phyloP scores from a whole-genome alignment of 1,139 yeast species.

The Arxiozyma slooffiae region DNA sequence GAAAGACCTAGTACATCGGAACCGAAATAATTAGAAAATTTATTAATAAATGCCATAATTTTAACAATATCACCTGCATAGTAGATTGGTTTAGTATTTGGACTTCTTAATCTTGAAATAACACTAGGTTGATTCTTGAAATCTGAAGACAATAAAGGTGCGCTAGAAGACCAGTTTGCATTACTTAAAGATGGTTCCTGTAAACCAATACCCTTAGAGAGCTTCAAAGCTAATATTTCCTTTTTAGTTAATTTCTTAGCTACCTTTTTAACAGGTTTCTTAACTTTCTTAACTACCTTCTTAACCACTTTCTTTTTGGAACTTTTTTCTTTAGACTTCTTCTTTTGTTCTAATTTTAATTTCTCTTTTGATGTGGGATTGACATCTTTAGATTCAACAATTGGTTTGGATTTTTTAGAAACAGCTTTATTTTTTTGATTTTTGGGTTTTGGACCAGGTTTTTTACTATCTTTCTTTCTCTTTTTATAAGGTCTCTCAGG shows the following conservation, averaged over 20 bases:
- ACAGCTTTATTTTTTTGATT: not conserved
- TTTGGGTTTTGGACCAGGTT: slow-evolving; percentile 7
- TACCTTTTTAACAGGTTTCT: not conserved
- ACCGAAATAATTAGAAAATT: slow-evolving; percentile 34
- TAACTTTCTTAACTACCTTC: not conserved
- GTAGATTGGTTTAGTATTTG: slow-evolving; percentile 32
- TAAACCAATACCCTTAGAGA: slow-evolving; percentile 7
- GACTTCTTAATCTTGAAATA: slow-evolving; percentile 20
- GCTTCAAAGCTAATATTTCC: not conserved
- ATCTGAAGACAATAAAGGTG: slow-evolving; percentile 21
- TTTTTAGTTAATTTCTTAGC: slow-evolving; percentile 2
- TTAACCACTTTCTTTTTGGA: not conserved
- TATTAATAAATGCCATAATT: slow-evolving; percentile 38
- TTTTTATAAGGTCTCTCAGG: slow-evolving; percentile 11
- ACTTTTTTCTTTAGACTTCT: slow-evolving; percentile 1
- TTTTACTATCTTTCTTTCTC: slow-evolving; percentile 5
- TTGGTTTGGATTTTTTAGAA: not conserved
- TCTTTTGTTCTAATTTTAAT: slow-evolving; percentile 5
- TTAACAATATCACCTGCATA: slow-evolving; percentile 40
- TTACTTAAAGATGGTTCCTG: slow-evolving; percentile 15
- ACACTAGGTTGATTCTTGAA: slow-evolving; percentile 25
- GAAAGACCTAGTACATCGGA: slow-evolving; percentile 32
- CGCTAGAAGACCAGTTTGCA: slow-evolving; percentile 17
- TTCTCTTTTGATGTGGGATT: slow-evolving; percentile 8
- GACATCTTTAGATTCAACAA: not conserved